These are phyloP conservation scores for Aspergillus aculeatinus DNA, from an alignment of 2,329 filamentous ascomycete species.

Conservation along the genomic window DNA sequence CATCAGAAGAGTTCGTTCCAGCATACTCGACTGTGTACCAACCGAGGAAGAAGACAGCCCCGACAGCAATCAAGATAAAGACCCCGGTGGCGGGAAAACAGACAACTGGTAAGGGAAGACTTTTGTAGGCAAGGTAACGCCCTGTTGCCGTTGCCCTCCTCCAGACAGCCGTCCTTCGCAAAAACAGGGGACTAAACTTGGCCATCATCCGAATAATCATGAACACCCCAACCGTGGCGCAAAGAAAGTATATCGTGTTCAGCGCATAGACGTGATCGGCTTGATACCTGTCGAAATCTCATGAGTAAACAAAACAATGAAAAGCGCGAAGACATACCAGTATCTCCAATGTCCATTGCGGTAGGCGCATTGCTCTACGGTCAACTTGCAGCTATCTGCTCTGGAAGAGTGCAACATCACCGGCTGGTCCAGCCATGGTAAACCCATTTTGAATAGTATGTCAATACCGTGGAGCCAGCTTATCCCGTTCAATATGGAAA, in stretches of 20 bases:
- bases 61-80: conserved; percentile 40
- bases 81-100: conserved; percentile 49
- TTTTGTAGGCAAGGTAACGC: conserved; percentile 46
- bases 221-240: conserved; percentile 51
- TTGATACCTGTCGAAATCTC: conserved; percentile 46
- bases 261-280: conserved; percentile 56
- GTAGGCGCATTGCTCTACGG: conserved; percentile 31
- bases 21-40: conserved; percentile 7
- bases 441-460: conserved; percentile 4
- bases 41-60: conserved; percentile 50
- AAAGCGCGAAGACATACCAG: conserved; percentile 24
- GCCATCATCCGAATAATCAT: conserved; percentile 41
- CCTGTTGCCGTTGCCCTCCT: conserved; percentile 35
- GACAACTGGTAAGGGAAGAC: conserved; percentile 36
- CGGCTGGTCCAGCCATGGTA: conserved; percentile 35
- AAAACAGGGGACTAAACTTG: conserved; percentile 29
- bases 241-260: conserved; percentile 55
- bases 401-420: conserved; percentile 34
- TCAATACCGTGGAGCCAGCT: no score
- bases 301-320: background rate
- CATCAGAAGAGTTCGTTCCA: background rate
- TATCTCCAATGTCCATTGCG: conserved; percentile 29
- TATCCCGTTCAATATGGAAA: no score
- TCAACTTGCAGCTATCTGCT: conserved; percentile 29
- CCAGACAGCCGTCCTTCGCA: conserved; percentile 30